Conservation (phyloP, 148 eudicot species). For the Oxyria digyna region DNA sequence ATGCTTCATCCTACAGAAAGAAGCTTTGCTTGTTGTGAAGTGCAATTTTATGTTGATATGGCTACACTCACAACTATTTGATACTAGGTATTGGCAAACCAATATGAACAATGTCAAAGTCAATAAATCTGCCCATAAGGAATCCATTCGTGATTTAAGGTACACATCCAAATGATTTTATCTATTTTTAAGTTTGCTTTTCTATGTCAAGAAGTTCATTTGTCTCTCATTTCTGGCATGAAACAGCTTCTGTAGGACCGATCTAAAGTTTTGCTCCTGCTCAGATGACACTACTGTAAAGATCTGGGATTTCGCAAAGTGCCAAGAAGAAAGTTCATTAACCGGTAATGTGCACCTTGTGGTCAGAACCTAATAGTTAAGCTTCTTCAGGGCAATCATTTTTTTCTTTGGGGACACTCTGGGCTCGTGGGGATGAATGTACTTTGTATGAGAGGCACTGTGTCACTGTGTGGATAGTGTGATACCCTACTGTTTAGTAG, state of each 20-base stretch:
- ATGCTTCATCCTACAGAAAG: neutral
- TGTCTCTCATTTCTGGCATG: neutral
- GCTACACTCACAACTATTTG: neutral
- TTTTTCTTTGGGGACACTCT: neutral
- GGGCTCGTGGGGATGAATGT: neutral
- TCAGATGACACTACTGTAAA: conserved; percentile 96
- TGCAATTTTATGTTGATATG: neutral
- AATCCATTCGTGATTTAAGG: conserved; percentile 93
- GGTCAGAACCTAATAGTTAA: neutral
- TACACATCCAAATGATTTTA: conserved; percentile 9
- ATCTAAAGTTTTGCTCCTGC: conserved; percentile 93
- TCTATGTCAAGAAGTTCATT: conserved; percentile 3
- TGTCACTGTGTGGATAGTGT: no score
- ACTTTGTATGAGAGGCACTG: neutral
- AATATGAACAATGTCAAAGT: conserved; percentile 98
- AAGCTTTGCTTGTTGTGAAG: neutral
- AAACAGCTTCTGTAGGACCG: conserved; percentile 92
- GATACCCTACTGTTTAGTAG: neutral
- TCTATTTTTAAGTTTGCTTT: neutral
- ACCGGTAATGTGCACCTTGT: conserved; percentile 65
- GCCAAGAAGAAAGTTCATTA: conserved; percentile 89
- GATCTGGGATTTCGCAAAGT: conserved; percentile 96
- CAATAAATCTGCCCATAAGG: conserved; percentile 86
- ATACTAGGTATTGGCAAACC: conserved; percentile 88
- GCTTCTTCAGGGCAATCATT: neutral